Evolutionary conservation across 164 flowering plant species (phyloP), one percentile per base, ranked within the genome.

Genomic region (Dillenia turbinata): DNA sequence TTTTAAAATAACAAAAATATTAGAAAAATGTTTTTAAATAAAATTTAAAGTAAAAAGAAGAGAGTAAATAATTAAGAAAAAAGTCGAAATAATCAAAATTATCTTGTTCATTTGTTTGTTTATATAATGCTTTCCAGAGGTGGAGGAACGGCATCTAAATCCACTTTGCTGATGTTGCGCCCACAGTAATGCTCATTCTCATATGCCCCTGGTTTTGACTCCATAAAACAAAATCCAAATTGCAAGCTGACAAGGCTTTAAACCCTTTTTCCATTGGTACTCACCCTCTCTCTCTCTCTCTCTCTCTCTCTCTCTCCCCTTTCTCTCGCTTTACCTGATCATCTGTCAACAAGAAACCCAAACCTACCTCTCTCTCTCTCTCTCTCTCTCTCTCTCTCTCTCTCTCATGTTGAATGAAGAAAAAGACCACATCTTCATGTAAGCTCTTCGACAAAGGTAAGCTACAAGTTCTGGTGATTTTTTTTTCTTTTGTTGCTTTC

Each of bases 141-240:
- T 19, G 22, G 22, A 1, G 22, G 22, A 19, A 19, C 1, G 22
- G 22, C 22, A 19, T 19, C 22, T 19, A 1, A 19, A 19, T 19
- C 22, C 22, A 19, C 22, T 19, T 19, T 19, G 22, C 1, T 19
- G 22, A 19, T 19, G 22, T 19, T 19, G 22, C 22, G 22, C 22
- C 22, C 22, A 19, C 22, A 1, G 22, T 19, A 19, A 19, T 19
- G 22, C 22, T 19, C 22, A 19, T 19, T 19, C 22, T 19, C 1
- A 19, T 19, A 19, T 19, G 67, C 67, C 67, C 67, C 47, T 64
- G 67, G 67, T 64, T 55, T 64, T 64, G 53, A 56, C 40, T 59
- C 60, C 54, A 12, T 2, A 59, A 33, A 44, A 10, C 2, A 47
- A 55, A 33, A 64, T 13, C 15, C 47, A 19, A 19, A 19, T 19